These are phyloP conservation scores for Lenwebbia sp. DNA, from an alignment of 345 rosid species.

Conservation along the genomic window DNA sequence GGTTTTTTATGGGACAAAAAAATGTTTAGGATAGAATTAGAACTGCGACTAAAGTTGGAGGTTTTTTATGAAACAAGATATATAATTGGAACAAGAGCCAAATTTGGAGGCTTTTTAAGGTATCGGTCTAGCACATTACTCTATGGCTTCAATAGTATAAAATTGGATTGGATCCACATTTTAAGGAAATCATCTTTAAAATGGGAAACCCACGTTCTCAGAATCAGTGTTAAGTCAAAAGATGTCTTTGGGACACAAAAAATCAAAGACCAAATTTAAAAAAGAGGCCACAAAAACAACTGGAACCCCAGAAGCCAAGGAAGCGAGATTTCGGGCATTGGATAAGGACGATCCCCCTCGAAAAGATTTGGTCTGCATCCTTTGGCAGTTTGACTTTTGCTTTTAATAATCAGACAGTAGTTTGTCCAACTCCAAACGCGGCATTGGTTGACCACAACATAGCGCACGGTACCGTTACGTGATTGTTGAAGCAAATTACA, in stretches of 20 bases:
- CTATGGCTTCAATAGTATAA: background rate
- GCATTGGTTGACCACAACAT: background rate
- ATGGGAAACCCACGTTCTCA: background rate
- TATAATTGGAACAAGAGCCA: no score
- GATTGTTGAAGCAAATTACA: background rate
- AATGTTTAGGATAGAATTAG: no score
- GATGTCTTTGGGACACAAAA: background rate
- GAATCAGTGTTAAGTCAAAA: background rate
- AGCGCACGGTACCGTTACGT: background rate
- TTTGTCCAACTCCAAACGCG: background rate
- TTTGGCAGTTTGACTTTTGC: background rate
- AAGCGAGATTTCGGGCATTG: background rate
- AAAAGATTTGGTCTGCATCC: background rate
- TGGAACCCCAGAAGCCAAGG: background rate
- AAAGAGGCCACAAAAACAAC: background rate
- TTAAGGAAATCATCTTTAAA: background rate
- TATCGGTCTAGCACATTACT: background rate
- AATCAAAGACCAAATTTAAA: background rate
- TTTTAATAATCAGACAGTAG: background rate
- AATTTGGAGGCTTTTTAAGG: no score
- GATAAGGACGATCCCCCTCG: background rate
- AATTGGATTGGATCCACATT: background rate
- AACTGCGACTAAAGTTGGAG: no score
- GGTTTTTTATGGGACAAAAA: no score
- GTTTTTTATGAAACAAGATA: no score